Evolutionary conservation across 164 flowering plant species (phyloP).

Genomic region (Annona cherimola): DNA sequence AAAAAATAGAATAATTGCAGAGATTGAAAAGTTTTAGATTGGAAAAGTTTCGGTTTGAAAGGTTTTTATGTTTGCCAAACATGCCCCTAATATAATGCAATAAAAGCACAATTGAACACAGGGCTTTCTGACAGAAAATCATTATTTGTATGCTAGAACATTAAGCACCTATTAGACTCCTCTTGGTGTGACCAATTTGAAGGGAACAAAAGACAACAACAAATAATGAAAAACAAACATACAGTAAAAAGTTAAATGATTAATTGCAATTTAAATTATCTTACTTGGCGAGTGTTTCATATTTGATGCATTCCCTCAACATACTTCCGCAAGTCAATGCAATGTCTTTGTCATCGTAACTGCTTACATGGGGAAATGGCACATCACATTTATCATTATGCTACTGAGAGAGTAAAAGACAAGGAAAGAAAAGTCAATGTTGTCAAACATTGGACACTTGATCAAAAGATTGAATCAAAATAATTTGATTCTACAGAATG

Average conservation of each 20-base stretch:
- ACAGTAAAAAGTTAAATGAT: background rate
- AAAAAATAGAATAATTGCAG: too few relatives aligned
- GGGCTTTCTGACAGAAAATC: background rate
- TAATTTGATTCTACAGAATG: too few relatives aligned
- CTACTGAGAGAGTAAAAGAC: background rate
- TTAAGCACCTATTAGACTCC: background rate
- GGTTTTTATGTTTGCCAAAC: too few relatives aligned
- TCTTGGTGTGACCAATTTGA: background rate
- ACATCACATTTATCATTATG: background rate
- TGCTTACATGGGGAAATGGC: slow-evolving; percentile 22
- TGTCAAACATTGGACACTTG: too few relatives aligned
- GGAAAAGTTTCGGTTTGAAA: too few relatives aligned
- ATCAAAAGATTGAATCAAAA: too few relatives aligned
- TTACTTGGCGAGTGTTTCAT: slow-evolving; percentile 84
- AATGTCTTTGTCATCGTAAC: slow-evolving; percentile 93
- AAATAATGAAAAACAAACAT: background rate
- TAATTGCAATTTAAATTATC: slow-evolving; percentile 16
- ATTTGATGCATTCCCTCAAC: slow-evolving; percentile 94
- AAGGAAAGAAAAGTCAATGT: too few relatives aligned
- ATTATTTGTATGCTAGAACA: background rate
- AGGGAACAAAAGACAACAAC: background rate
- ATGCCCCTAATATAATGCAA: background rate
- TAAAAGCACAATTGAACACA: background rate
- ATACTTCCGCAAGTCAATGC: slow-evolving; percentile 87
- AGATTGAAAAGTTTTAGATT: too few relatives aligned